Evolutionary conservation across 179 eudicot genomes (phyloP), one percentile per base, ranked within the genome.

Genomic region (Silene coronaria): DNA sequence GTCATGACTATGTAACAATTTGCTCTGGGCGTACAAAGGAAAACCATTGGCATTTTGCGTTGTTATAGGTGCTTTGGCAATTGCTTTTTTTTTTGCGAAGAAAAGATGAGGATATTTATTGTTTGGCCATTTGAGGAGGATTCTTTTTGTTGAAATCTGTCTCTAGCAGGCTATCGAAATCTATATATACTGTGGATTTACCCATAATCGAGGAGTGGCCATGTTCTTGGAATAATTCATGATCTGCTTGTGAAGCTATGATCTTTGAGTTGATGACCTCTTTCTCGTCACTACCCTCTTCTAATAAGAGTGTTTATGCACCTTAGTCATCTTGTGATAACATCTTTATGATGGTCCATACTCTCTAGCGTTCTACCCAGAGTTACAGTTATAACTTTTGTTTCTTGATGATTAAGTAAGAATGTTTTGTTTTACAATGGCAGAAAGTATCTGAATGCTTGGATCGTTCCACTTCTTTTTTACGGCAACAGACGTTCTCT

Each of bases 391-490:
- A 30, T 48, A 30, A 28, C 34, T 59, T 45, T 70, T 46, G 45
- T 78, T 2, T 70, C 19, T n/a, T 68, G 66, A 60, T 28, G 69
- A 51, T 70, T 72, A 65, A 75, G 75, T 58, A 4, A 34, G 61
- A 42, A 2, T 55, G 3, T 73, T 79, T 6, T 48, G 19, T 70
- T 71, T 75, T 19, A 77, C 63, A 55, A 72, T 83, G 74, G 84
- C 96, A 96, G 99, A 89, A 87, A 85, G 91, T 88, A 30, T 81
- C 84, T 17, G 84, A 86, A 14, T 81, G 75, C 83, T 77, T 86
- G 75, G 80, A 82, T 80, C 85, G 74, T 75, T 86, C 88, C 83
- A 82, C 87, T 76, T 85, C 76, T 72, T 88, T 89, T 82, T 77
- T 96, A 84, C 84, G 38, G 62, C 86, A 85, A 71, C 84, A 77